phyloP scores from a whole-genome alignment of 202 grass and related monocot species.

The Carex arenaria region DNA sequence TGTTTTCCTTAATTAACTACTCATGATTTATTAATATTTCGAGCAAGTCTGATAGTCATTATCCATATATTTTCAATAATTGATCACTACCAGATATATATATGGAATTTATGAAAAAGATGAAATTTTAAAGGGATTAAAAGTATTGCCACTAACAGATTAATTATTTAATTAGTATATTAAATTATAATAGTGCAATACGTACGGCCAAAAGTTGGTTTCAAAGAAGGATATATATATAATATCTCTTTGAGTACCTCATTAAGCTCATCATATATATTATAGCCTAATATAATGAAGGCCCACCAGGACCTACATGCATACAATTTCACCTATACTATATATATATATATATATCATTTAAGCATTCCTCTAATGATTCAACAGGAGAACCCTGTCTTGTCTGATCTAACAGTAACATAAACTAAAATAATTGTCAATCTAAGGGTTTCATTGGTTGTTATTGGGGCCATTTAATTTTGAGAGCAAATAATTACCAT shows the following conservation, averaged over 20 bases:
- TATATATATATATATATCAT: background rate
- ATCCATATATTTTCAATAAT: background rate
- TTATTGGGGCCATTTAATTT: background rate
- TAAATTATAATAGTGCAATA: background rate
- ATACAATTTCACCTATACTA: background rate
- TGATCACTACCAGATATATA: background rate
- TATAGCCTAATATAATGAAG: background rate
- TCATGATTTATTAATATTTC: background rate
- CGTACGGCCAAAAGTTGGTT: conserved; percentile 7
- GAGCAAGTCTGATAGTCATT: background rate
- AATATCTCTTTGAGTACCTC: background rate
- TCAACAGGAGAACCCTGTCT: background rate
- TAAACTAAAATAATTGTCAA: background rate
- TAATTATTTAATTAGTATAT: background rate
- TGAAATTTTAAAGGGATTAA: no score
- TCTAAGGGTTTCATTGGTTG: background rate
- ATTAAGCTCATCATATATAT: background rate
- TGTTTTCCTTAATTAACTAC: no score
- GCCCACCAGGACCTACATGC: conserved; percentile 13
- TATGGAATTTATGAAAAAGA: background rate
- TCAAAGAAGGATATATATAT: background rate
- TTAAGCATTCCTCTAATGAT: conserved; percentile 6
- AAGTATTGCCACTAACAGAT: background rate
- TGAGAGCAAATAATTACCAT: background rate
- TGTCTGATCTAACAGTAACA: background rate